Evolutionary conservation across 148 eudicot species (phyloP).

Genomic region (Vaccinium darrowii): DNA sequence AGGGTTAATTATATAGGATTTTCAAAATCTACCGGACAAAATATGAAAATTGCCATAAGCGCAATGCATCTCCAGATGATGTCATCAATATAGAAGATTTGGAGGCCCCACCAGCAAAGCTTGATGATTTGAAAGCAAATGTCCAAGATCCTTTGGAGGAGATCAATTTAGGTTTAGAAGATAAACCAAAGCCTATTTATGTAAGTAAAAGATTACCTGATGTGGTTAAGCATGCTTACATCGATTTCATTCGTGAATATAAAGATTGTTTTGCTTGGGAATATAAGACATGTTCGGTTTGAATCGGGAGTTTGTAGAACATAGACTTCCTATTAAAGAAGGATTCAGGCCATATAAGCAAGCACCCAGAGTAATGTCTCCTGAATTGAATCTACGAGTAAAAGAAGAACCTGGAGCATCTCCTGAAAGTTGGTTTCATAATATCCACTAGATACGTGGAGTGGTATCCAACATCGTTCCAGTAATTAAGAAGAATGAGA

Average conservation of each 20-base stretch:
- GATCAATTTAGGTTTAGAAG: neutral
- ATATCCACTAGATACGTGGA: neutral
- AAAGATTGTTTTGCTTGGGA: neutral
- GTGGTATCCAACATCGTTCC: neutral
- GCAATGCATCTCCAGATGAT: neutral
- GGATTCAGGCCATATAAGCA: neutral
- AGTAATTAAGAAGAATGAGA: neutral
- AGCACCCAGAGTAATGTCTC: neutral
- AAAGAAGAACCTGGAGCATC: neutral
- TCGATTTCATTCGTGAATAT: neutral
- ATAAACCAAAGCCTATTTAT: neutral
- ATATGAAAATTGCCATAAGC: no score
- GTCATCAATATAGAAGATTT: neutral
- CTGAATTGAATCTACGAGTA: neutral
- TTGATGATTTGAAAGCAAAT: neutral
- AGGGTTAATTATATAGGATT: no score
- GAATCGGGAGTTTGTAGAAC: neutral
- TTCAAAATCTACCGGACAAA: no score
- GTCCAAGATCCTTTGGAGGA: neutral
- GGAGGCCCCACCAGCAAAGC: neutral
- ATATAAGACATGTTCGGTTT: neutral
- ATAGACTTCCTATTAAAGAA: neutral
- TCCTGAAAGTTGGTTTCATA: neutral
- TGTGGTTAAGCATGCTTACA: neutral
- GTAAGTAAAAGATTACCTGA: neutral